A percentile compares a stretch with the other conserved stretches of the same genome.
Evolutionary conservation across 2,329 filamentous ascomycete genomes (phyloP).

Genomic region (Aspergillus latus): DNA sequence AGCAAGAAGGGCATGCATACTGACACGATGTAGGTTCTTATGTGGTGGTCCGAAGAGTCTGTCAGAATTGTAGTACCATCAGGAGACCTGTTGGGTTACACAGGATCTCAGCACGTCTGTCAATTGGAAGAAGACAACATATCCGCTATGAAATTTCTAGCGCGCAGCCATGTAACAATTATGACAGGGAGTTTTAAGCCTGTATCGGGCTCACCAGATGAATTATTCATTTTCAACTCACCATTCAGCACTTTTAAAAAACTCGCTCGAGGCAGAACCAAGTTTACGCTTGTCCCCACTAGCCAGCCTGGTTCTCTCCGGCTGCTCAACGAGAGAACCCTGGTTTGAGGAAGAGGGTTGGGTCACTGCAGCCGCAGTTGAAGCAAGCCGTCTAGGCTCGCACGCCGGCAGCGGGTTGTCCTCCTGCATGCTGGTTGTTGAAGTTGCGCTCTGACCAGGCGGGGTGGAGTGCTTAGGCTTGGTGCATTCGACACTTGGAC

Average conservation of each 20-base stretch:
- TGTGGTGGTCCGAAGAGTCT: slow-evolving; percentile 50
- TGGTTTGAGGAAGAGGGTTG: no score
- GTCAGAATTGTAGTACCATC: slow-evolving; percentile 61
- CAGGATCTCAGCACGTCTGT: slow-evolving; percentile 2
- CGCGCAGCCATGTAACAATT: neutral
- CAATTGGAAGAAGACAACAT: neutral
- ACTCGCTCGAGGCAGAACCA: slow-evolving; percentile 27
- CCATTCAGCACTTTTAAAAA: slow-evolving; percentile 51
- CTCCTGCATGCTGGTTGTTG: neutral
- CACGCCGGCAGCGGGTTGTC: neutral
- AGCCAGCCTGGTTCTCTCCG: neutral
- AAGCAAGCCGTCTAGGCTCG: slow-evolving; percentile 31
- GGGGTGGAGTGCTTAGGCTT: no score
- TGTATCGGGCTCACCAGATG: neutral
- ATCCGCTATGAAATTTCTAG: neutral
- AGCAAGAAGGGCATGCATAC: slow-evolving; percentile 14
- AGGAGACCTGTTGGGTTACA: slow-evolving; percentile 42
- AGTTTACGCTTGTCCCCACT: neutral
- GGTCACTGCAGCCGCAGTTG: slow-evolving; percentile 12
- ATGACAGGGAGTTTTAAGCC: neutral
- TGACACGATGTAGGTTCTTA: slow-evolving; percentile 57
- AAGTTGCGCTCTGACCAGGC: no score
- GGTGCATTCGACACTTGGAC: no score
- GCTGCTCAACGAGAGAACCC: neutral
- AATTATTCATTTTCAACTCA: slow-evolving; percentile 20